These are phyloP conservation scores for Cercis canadensis DNA, from an alignment of 306 rosid genomes.

Conservation along the genomic window DNA sequence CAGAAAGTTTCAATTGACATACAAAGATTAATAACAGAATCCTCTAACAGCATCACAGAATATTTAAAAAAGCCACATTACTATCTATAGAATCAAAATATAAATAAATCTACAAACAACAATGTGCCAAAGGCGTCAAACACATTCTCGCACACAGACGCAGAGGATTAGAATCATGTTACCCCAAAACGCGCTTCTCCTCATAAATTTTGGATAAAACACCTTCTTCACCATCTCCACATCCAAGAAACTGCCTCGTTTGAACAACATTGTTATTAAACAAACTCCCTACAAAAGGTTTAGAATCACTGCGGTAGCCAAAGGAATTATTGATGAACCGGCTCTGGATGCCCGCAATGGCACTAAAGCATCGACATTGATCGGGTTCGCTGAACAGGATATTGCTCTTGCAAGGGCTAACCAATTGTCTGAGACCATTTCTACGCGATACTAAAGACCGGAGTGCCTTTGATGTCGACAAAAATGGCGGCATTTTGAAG, in stretches of 20 bases:
- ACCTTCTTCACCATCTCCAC: slow-evolving; percentile 89
- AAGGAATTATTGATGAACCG: slow-evolving; percentile 40
- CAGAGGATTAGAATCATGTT: slow-evolving; percentile 21
- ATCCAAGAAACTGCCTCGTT: slow-evolving; percentile 74
- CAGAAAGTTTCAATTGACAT: neutral
- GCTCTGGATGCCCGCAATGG: slow-evolving; percentile 42
- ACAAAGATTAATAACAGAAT: neutral
- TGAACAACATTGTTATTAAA: slow-evolving; percentile 41
- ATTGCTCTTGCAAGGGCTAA: slow-evolving; percentile 39
- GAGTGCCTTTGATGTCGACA: slow-evolving; percentile 63
- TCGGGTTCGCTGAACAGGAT: slow-evolving; percentile 30
- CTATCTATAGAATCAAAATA: no score
- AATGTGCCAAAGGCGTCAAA: neutral
- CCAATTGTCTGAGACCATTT: slow-evolving; percentile 44
- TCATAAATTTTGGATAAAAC: slow-evolving; percentile 78
- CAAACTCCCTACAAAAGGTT: slow-evolving; percentile 16
- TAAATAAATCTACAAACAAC: neutral
- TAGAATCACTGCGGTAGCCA: slow-evolving; percentile 27
- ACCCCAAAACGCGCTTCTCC: slow-evolving; percentile 90
- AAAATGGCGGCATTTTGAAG: slow-evolving; percentile 69
- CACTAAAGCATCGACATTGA: slow-evolving; percentile 46
- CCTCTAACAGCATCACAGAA: neutral
- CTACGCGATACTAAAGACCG: slow-evolving; percentile 54
- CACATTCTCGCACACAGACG: neutral
- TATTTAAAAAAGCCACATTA: neutral